A percentile compares a stretch with the other conserved stretches of the same genome.
phyloP scores from a whole-genome alignment of 2,329 filamentous ascomycete species.

The Paraphoma chrysanthemicola region DNA sequence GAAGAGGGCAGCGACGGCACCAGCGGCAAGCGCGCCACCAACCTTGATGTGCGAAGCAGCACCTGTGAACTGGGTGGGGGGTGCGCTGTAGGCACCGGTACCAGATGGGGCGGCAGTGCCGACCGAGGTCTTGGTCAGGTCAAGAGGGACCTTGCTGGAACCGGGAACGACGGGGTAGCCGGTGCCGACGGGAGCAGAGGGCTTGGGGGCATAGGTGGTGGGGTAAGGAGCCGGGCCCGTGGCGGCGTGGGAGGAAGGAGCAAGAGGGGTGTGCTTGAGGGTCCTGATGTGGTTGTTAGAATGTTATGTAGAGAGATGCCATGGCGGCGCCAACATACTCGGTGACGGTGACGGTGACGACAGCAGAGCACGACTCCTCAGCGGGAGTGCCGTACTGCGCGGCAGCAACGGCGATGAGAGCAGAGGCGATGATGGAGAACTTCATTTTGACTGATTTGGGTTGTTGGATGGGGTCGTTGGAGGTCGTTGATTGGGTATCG shows the following conservation, averaged over 20 bases:
- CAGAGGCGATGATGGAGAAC: constrained; percentile 38
- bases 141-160: constrained; percentile 4
- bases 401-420: constrained; percentile 31
- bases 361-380: constrained; percentile 29
- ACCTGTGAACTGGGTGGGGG: constrained; percentile 40
- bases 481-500: constrained; percentile 4
- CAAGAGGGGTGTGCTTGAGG: constrained; percentile 27
- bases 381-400: constrained; percentile 24
- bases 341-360: constrained; percentile 39
- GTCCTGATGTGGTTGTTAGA: constrained; percentile 18
- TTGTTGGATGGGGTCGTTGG: constrained; percentile 15
- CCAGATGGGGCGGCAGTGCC: constrained; percentile 28
- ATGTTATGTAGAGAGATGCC: not conserved
- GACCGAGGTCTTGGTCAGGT: constrained; percentile 5
- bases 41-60: constrained; percentile 39
- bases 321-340: constrained; percentile 22
- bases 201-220: constrained; percentile 16
- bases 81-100: constrained; percentile 28
- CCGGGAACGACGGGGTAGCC: constrained; percentile 32
- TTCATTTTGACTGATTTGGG: constrained; percentile 32
- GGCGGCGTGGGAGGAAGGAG: constrained; percentile 25
- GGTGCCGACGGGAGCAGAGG: constrained; percentile 30
- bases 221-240: constrained; percentile 36
- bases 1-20: constrained; percentile 44
- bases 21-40: constrained; percentile 40